phyloP scores from a whole-genome alignment of 192 early-diverging fungal species.

The Gamsiella multidivaricata region DNA sequence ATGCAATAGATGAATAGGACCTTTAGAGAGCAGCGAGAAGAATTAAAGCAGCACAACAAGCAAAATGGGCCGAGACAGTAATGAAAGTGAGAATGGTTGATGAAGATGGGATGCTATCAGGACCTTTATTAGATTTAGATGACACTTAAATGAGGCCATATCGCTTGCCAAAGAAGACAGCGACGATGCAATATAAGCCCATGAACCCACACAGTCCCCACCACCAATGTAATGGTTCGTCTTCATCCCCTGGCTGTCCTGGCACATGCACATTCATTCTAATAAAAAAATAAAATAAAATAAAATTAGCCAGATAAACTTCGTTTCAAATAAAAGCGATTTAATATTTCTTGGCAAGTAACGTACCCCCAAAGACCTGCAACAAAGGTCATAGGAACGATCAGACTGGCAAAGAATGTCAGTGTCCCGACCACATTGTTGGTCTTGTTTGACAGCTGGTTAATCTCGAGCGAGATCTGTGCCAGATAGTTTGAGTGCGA shows the following conservation, averaged over 20 bases:
- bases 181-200: constrained; percentile 30
- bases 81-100: too few relatives aligned
- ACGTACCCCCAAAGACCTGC: constrained; percentile 69
- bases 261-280: constrained; percentile 74
- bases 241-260: constrained; percentile 53
- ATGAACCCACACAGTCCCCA: constrained; percentile 24
- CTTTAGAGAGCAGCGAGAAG: too few relatives aligned
- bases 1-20: background rate
- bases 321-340: too few relatives aligned
- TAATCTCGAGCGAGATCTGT: constrained; percentile 81
- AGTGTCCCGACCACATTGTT: constrained; percentile 60
- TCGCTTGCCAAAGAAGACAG: constrained; percentile 30
- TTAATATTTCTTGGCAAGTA: too few relatives aligned
- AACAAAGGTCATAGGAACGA: constrained; percentile 70
- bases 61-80: too few relatives aligned
- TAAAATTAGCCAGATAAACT: constrained; percentile 9
- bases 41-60: too few relatives aligned
- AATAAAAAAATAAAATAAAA: background rate
- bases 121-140: background rate
- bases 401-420: constrained; percentile 63
- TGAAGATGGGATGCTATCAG: too few relatives aligned
- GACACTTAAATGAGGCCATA: constrained; percentile 36
- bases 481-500: constrained; percentile 83
- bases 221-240: constrained; percentile 26
- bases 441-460: constrained; percentile 63